phyloP scores from a whole-genome alignment of 345 rosid species.

The Ceriops decandra region DNA sequence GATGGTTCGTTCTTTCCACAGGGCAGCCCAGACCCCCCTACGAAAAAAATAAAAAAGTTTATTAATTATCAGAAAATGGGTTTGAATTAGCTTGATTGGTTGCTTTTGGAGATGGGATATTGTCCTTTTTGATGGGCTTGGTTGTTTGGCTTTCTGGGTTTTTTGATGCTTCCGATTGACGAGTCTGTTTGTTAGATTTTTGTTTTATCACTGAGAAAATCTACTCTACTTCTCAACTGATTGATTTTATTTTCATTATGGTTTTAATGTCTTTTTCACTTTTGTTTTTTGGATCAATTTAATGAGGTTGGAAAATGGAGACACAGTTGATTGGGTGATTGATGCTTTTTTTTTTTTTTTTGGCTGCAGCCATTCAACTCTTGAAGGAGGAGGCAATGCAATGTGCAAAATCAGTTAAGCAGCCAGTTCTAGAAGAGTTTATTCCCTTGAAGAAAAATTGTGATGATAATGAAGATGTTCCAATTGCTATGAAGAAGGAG shows the following conservation, averaged over 20 bases:
- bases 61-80: too few relatives aligned
- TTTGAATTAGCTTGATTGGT: too few relatives aligned
- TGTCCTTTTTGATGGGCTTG: too few relatives aligned
- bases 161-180: too few relatives aligned
- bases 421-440: constrained; percentile 69
- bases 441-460: constrained; percentile 50
- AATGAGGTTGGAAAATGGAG: neutral
- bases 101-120: too few relatives aligned
- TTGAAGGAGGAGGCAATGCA: constrained; percentile 50
- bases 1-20: constrained; percentile 52
- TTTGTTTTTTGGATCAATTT: neutral
- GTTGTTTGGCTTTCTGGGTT: too few relatives aligned
- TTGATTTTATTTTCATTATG: neutral
- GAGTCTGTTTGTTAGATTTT: too few relatives aligned
- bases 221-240: neutral
- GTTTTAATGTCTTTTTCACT: neutral
- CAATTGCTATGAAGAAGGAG: constrained; percentile 21
- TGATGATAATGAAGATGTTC: constrained; percentile 15
- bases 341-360: neutral
- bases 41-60: too few relatives aligned
- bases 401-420: constrained; percentile 30
- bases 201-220: neutral
- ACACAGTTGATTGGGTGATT: neutral
- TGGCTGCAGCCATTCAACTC: constrained; percentile 54
- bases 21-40: too few relatives aligned